A percentile compares a stretch with the other conserved stretches of the same genome.
These are phyloP conservation scores for Wickerhamomyces strasburgensis DNA, from an alignment of 805 yeast genomes.

Conservation along the genomic window DNA sequence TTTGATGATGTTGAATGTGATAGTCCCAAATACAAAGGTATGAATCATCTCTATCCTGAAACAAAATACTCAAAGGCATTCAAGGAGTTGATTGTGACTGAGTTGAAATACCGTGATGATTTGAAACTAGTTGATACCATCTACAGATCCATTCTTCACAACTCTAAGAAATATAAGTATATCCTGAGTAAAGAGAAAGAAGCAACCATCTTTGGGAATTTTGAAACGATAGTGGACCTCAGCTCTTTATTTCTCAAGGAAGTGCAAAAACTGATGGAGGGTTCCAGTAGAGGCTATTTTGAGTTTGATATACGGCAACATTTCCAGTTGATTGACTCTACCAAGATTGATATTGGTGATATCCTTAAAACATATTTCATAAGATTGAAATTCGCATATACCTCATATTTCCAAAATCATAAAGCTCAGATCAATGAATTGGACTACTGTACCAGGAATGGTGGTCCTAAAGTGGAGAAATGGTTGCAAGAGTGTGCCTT, in stretches of 20 bases:
- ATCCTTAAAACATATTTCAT: conserved; percentile 27
- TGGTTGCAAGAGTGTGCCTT: conserved; percentile 33
- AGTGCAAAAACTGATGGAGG: conserved; percentile 5
- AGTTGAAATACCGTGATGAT: conserved; percentile 28
- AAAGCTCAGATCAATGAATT: conserved; percentile 27
- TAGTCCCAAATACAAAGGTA: conserved; percentile 6
- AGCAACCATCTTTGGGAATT: conserved; percentile 38
- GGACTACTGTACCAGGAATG: conserved; percentile 11
- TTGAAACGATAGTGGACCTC: conserved; percentile 34
- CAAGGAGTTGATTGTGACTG: conserved; percentile 30
- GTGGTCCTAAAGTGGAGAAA: conserved; percentile 21
- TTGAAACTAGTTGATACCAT: conserved; percentile 28
- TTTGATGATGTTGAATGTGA: conserved; percentile 9
- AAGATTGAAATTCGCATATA: conserved; percentile 30
- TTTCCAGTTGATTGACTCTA: conserved; percentile 8
- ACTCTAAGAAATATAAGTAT: conserved; percentile 25
- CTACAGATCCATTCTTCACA: conserved; percentile 29
- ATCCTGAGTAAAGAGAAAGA: conserved; percentile 33
- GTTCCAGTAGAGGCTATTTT: neutral
- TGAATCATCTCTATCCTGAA: conserved; percentile 2
- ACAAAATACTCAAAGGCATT: conserved; percentile 21
- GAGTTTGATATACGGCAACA: conserved; percentile 9
- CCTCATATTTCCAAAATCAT: conserved; percentile 29
- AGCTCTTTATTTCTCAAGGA: conserved; percentile 29
- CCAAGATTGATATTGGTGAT: conserved; percentile 26